Percentiles rank a stretch among this genome's conserved stretches.
Evolutionary conservation across 2,329 filamentous ascomycete genomes (phyloP).

Genomic region (Emergomyces africanus): DNA sequence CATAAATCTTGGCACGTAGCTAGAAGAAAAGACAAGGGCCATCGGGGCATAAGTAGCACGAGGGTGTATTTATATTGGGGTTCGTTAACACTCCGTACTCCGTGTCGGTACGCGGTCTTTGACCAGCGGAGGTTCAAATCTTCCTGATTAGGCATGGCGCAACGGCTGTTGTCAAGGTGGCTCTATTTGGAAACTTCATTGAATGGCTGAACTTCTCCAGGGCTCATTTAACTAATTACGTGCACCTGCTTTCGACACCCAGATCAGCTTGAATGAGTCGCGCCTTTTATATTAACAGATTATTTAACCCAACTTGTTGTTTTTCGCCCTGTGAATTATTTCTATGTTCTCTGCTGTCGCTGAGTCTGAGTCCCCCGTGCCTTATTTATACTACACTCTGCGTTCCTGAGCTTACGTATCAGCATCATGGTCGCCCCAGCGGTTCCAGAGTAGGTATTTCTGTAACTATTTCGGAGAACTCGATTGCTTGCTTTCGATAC

Average conservation of each 20-base stretch:
- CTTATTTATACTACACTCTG: not conserved
- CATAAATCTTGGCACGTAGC: not conserved
- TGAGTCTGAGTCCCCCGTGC: too few species aligned
- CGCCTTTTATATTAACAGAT: not conserved
- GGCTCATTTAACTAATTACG: not conserved
- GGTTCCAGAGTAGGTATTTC: slow-evolving; percentile 54
- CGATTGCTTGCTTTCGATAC: not conserved
- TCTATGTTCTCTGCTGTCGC: not conserved
- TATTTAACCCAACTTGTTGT: not conserved
- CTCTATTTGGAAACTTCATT: not conserved
- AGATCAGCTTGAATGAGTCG: not conserved
- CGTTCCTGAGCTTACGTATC: not conserved
- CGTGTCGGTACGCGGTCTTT: not conserved
- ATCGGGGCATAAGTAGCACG: not conserved
- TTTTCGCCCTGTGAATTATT: not conserved
- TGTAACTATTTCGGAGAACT: not conserved
- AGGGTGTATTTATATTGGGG: not conserved
- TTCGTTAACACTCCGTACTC: not conserved
- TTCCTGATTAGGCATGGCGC: slow-evolving; percentile 7
- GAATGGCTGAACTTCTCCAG: not conserved
- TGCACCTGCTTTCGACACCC: not conserved
- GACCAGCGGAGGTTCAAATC: not conserved
- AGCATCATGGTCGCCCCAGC: slow-evolving; percentile 58
- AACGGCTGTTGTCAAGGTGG: not conserved
- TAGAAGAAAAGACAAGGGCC: not conserved